Evolutionary conservation across 805 yeast genomes (phyloP), one percentile per base, ranked within the genome.

Genomic region (Candida tammaniensis): DNA sequence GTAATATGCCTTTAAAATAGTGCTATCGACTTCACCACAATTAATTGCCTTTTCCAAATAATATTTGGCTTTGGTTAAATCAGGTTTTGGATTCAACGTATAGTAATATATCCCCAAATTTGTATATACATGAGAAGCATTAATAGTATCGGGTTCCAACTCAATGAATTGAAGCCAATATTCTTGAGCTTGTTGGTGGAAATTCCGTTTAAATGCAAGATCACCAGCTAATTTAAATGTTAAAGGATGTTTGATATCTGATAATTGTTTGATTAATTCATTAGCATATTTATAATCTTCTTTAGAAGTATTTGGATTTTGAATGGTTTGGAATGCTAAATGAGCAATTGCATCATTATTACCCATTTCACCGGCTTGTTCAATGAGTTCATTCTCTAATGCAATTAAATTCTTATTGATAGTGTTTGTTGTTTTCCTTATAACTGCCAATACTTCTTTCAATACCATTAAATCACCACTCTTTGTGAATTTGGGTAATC

Each of bases 201-300:
- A 58, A 3, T 74, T 68, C 38, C 69, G 59, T 28, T 71, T 63
- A 42, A 72, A 72, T 7, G 86, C 82, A 30, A 82, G 57, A 57
- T 89, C 96, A 1, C 88, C 97, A 1, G 83, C 76, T 46, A 86
- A 62, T 55, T 88, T 88, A 50, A 81, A 72, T 0, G 86, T 82
- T 30, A 86, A 59, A 0, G 94, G 88, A 52, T 86, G 91, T 11
- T 78, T 69, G 31, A 72, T 35, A 26, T 76, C 70, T 33, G 80
- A 67, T 14, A 89, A 61, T 24, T 78, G 64, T 22, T 64, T 62
- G 5, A 88, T 70, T 29, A 87, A 74, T 17, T 62, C 53, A 38
- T 72, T 73, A 0, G 95, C 96, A 51, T 81, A 72, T 2, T 47
- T 46, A 43, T 70, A 73, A 48, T 86, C 95, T 2, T 77, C 85